Conservation (phyloP, 2,329 filamentous ascomycete species). For the Cyphellophora attinorum region DNA sequence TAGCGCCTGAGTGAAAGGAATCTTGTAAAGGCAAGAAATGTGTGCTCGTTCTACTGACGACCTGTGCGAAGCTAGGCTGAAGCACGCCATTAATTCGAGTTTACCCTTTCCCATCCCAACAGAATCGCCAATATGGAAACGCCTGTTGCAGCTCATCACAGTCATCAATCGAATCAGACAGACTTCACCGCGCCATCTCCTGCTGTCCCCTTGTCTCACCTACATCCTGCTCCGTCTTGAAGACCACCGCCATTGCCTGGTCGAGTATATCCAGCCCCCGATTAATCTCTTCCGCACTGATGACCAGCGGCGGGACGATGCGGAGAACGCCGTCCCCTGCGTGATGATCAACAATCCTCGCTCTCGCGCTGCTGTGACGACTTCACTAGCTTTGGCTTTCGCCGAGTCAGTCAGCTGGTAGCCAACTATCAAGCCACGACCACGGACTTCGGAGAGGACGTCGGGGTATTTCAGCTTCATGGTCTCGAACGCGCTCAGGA, state of each 20-base stretch:
- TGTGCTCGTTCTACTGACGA: no score
- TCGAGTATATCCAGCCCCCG: constrained; percentile 68
- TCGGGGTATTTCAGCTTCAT: constrained; percentile 56
- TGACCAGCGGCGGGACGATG: constrained; percentile 79
- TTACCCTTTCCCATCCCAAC: no score
- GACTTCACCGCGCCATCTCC: constrained; percentile 30
- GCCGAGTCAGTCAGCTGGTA: constrained; percentile 67
- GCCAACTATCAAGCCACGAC: constrained; percentile 76
- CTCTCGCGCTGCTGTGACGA: constrained; percentile 80
- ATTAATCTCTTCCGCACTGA: constrained; percentile 71
- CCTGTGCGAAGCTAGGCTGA: no score
- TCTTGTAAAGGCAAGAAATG: no score
- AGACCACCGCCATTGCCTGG: constrained; percentile 51
- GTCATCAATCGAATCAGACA: no score
- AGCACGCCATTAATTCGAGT: no score
- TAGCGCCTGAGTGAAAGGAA: no score
- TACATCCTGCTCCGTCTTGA: constrained; percentile 29
- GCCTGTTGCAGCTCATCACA: no score
- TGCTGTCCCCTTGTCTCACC: constrained; percentile 33
- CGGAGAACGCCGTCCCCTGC: constrained; percentile 80
- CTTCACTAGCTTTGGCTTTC: constrained; percentile 39
- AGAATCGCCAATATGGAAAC: no score
- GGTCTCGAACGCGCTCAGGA: constrained; percentile 47
- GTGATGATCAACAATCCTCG: constrained; percentile 84
- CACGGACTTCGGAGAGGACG: constrained; percentile 68